Base-by-base conservation (phyloP, 805 yeast species). In the Yamadazyma philogaea region DNA sequence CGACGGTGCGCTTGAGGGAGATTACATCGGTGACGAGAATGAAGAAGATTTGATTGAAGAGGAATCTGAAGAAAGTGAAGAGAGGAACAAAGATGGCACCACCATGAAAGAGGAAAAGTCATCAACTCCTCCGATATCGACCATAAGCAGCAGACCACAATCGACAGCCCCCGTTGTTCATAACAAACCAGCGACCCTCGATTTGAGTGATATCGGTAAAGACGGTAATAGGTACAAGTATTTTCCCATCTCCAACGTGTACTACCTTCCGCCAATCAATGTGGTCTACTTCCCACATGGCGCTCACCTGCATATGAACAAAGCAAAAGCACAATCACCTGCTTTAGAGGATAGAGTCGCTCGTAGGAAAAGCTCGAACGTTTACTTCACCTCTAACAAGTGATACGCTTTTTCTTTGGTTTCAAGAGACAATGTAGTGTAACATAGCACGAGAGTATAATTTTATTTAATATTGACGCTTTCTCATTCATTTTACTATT, bases 241-340 rank as follows among this genome's bases (percentile, higher is more conserved):
- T 47, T 75, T 74, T 54, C 78, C 79, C 2, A 69, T 76, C 36
- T 71, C 72, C 44, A 64, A 64, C 44, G 77, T 74, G 20, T 76
- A 76, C 50, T 76, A 74, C 56, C 55, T 74, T 40, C 79, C 79
- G 6, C 81, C 81, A 2, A 75, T 76, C 30, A 77, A 75, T 52
- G 78, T 70, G 34, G 80, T 75, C 5, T 76, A 76, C 51, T 70
- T 77, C 44, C 81, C 81, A 1, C 81, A 75, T 51, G 66, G 78
- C 4, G 79, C 73, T 6, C 80, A 77, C 49, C 80, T 69, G 32
- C 47, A 46, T 46, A 49, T 38, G 28, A 37, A 36, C 39, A 51
- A 39, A 40, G 21, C 33, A 19, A 44, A 36, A n/a, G 38, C 39
- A 8, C 6, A 34, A 3, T 33, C 43, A 11, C 52, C 45, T 15